Evolutionary conservation across 495 filamentous ascomycete species (phyloP).

Genomic region (Penicillium manginii): DNA sequence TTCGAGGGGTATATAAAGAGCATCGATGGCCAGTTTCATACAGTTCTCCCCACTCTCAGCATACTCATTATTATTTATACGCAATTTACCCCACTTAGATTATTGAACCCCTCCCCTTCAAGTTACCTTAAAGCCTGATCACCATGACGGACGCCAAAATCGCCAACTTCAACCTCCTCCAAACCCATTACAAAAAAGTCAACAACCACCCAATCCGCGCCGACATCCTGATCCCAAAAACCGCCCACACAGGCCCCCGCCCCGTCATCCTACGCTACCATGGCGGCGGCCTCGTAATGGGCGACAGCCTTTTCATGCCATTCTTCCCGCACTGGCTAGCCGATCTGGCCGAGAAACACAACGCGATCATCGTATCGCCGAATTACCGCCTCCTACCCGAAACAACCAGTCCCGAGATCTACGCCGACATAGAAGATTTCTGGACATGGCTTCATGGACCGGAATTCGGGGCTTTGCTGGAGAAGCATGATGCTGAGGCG

Average conservation of each 20-base stretch:
- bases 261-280: slow-evolving; percentile 38
- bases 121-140: too few relatives aligned
- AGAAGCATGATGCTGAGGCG: too few relatives aligned
- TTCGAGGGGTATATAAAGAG: too few relatives aligned
- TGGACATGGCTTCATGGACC: slow-evolving; percentile 51
- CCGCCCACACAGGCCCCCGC: slow-evolving; percentile 15
- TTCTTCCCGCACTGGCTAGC: slow-evolving; percentile 38
- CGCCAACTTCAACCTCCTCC: slow-evolving; percentile 32
- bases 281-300: slow-evolving; percentile 39
- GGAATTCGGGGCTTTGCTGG: slow-evolving; percentile 19
- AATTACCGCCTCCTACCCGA: slow-evolving; percentile 60
- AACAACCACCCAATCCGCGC: slow-evolving; percentile 36
- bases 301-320: slow-evolving; percentile 34
- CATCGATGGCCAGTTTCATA: too few relatives aligned
- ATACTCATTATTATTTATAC: too few relatives aligned
- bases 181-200: slow-evolving; percentile 37
- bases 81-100: too few relatives aligned
- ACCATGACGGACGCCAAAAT: slow-evolving; percentile 23
- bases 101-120: too few relatives aligned
- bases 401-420: slow-evolving; percentile 47
- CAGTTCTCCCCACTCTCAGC: too few relatives aligned
- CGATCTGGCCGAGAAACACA: slow-evolving; percentile 33
- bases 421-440: slow-evolving; percentile 53
- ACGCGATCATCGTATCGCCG: slow-evolving; percentile 45
- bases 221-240: slow-evolving; percentile 38